Conservation (phyloP, 2,329 filamentous ascomycete species). For the Cladosporium phlei region DNA sequence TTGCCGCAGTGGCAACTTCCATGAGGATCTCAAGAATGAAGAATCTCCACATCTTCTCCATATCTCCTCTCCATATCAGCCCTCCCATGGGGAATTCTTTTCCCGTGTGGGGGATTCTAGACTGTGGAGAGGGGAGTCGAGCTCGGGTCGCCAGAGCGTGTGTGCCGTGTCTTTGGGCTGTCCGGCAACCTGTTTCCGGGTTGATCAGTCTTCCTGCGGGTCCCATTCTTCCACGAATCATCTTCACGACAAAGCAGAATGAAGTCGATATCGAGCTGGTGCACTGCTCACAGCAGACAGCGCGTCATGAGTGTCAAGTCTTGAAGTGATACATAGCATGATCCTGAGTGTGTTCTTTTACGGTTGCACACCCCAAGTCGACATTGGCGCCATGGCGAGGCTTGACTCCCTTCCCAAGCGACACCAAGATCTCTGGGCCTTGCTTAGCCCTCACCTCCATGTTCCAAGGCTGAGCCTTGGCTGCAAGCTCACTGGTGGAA, state of each 20-base stretch:
- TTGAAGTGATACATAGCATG: neutral
- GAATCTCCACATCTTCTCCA: neutral
- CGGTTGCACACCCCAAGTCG: neutral
- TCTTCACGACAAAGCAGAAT: neutral
- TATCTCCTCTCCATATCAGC: neutral
- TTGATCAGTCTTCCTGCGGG: neutral
- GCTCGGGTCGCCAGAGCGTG: neutral
- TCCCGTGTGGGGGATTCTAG: neutral
- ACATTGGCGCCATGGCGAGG: constrained; percentile 6
- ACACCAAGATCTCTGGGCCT: neutral
- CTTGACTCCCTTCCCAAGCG: constrained; percentile 1
- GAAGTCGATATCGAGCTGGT: neutral
- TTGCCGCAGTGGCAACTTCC: neutral
- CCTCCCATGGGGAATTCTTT: constrained; percentile 5
- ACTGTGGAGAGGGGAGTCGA: neutral
- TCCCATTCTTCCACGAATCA: constrained; percentile 4
- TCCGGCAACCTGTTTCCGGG: neutral
- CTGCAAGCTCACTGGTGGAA: constrained; percentile 12
- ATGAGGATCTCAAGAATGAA: neutral
- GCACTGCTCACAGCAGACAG: neutral
- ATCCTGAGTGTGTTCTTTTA: neutral
- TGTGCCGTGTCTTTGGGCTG: neutral
- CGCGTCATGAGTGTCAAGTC: neutral
- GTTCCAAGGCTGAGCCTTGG: neutral
- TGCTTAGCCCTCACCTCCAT: neutral